phyloP scores from a whole-genome alignment of 1,139 yeast species.

The Nakaseomyces delphensis region DNA sequence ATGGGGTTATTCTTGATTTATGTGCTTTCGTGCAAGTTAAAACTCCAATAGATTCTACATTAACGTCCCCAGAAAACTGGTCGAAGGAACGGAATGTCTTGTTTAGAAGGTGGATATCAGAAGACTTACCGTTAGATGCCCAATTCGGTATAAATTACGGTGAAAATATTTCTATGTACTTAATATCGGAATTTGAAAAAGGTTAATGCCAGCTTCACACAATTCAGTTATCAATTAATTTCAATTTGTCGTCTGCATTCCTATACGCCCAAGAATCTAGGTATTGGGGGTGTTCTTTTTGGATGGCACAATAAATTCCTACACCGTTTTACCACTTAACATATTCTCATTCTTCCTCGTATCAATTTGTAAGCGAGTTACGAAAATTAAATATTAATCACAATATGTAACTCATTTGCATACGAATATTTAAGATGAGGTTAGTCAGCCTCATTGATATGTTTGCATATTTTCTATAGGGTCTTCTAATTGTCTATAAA shows the following conservation, averaged over 20 bases:
- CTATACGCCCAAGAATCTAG: no score
- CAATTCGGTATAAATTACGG: constrained; percentile 54
- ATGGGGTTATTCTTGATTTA: constrained; percentile 77
- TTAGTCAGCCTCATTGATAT: no score
- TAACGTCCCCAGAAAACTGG: constrained; percentile 66
- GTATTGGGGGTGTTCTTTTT: no score
- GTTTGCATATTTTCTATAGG: no score
- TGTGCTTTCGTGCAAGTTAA: constrained; percentile 61
- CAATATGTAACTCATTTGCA: no score
- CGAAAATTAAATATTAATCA: no score
- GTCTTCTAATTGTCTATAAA: background rate
- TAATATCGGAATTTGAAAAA: constrained; percentile 28
- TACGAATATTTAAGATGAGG: background rate
- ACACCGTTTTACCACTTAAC: no score
- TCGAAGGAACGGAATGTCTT: constrained; percentile 63
- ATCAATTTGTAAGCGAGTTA: no score
- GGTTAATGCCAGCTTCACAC: no score
- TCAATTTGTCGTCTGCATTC: background rate
- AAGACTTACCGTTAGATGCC: constrained; percentile 35
- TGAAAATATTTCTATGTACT: constrained; percentile 47
- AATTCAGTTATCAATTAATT: no score
- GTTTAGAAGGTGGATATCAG: constrained; percentile 45
- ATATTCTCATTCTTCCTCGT: no score
- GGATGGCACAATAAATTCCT: no score
- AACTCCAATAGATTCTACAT: constrained; percentile 13